Percentiles rank a stretch among this genome's conserved stretches.
Conservation (phyloP, 2,329 filamentous ascomycete genomes). For the Dothideomycetes sp. region DNA sequence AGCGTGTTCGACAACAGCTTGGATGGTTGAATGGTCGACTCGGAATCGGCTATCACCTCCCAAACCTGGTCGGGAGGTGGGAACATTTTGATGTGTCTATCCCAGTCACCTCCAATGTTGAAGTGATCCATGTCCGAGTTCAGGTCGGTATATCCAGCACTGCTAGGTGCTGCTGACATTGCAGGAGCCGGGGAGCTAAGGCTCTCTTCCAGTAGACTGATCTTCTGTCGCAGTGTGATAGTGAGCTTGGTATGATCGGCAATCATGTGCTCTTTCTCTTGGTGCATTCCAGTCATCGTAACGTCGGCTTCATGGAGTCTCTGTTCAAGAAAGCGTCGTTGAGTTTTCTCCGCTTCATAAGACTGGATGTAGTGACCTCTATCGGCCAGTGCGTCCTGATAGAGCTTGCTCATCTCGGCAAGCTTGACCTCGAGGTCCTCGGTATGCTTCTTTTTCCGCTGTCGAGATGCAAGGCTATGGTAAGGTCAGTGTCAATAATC, state of each 20-base stretch:
- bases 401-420: conserved; percentile 45
- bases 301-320: conserved; percentile 66
- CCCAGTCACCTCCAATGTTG: conserved; percentile 72
- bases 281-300: conserved; percentile 63
- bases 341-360: conserved; percentile 18
- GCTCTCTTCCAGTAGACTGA: conserved; percentile 61
- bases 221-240: conserved; percentile 83
- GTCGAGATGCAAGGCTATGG: conserved; percentile 71
- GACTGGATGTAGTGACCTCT: no score
- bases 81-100: conserved; percentile 67
- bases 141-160: conserved; percentile 55
- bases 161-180: conserved; percentile 41
- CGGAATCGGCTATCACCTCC: conserved; percentile 18
- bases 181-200: conserved; percentile 41
- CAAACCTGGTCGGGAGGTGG: conserved; percentile 19
- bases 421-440: conserved; percentile 95
- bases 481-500: conserved; percentile 29
- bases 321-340: conserved; percentile 40
- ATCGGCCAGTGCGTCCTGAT: conserved; percentile 43
- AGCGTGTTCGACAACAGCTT: background rate
- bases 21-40: conserved; percentile 15
- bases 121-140: conserved; percentile 78
- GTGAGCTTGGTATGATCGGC: conserved; percentile 81
- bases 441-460: conserved; percentile 96
- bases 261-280: conserved; percentile 89